phyloP scores from a whole-genome alignment of 2,329 filamentous ascomycete genomes.

The Colletotrichum abscissum region DNA sequence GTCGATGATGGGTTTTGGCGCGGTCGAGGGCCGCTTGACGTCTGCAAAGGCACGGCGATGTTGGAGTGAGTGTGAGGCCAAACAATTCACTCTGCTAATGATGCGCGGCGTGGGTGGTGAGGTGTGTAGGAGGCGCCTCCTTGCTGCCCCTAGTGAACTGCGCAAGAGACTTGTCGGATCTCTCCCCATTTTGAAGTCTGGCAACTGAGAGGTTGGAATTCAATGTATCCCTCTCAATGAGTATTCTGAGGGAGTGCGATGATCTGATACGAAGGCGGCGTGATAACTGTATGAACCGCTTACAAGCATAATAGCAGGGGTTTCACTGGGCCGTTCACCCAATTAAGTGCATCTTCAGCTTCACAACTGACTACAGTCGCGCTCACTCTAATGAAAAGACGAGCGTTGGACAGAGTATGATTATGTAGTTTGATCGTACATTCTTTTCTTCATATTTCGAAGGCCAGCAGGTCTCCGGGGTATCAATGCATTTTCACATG shows the following conservation, averaged over 20 bases:
- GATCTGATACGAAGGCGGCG: background rate
- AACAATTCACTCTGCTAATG: background rate
- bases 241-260: background rate
- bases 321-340: background rate
- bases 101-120: background rate
- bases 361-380: background rate
- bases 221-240: background rate
- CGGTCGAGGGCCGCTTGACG: conserved; percentile 70
- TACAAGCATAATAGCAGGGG: conserved; percentile 20
- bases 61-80: background rate
- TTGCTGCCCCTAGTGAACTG: background rate
- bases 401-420: background rate
- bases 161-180: background rate
- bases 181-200: conserved; percentile 14
- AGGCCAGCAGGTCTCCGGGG: background rate
- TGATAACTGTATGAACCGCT: conserved; percentile 2
- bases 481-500: conserved; percentile 10
- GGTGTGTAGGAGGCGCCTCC: background rate
- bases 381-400: background rate
- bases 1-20: conserved; percentile 83
- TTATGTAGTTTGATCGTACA: background rate
- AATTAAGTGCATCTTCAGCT: conserved; percentile 13
- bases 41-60: conserved; percentile 37
- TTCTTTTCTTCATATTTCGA: background rate
- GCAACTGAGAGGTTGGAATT: background rate